A percentile compares a stretch with the other conserved stretches of the same genome.
phyloP scores from a whole-genome alignment of 2,329 filamentous ascomycete genomes.

The Metarhizium brunneum region DNA sequence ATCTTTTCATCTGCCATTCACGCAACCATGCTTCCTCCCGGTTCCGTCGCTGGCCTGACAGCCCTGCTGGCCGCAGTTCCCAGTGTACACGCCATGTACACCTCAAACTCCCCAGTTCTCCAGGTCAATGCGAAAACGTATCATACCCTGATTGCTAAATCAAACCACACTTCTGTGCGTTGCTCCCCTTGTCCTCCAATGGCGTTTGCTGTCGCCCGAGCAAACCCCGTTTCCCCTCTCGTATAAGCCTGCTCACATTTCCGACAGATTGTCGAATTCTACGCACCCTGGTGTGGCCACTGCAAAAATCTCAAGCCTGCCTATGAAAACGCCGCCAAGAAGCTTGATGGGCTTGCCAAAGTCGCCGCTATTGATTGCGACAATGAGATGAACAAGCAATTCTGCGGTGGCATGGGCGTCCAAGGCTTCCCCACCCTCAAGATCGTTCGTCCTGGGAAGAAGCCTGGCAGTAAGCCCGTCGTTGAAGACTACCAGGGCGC shows the following conservation, averaged over 20 bases:
- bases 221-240: not conserved
- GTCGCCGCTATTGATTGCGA: conserved; percentile 95
- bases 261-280: conserved; percentile 66
- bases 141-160: conserved; percentile 72
- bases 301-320: conserved; percentile 93
- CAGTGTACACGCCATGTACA: conserved; percentile 64
- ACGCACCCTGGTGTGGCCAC: conserved; percentile 95
- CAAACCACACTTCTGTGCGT: conserved; percentile 83
- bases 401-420: conserved; percentile 79
- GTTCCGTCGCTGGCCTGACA: conserved; percentile 32
- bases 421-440: conserved; percentile 95
- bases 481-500: conserved; percentile 88
- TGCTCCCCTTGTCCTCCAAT: not conserved
- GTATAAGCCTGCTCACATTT: not conserved
- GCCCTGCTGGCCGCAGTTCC: conserved; percentile 59
- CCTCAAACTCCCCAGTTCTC: conserved; percentile 78
- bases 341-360: conserved; percentile 83
- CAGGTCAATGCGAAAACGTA: conserved; percentile 74
- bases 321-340: conserved; percentile 88
- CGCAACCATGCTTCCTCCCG: conserved; percentile 41
- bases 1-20: not conserved
- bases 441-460: conserved; percentile 79
- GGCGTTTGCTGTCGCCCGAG: not conserved
- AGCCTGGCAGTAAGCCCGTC: conserved; percentile 60
- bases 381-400: conserved; percentile 79